Base-by-base conservation (phyloP, 2,329 filamentous ascomycete genomes). In the Xylariaceae sp. region DNA sequence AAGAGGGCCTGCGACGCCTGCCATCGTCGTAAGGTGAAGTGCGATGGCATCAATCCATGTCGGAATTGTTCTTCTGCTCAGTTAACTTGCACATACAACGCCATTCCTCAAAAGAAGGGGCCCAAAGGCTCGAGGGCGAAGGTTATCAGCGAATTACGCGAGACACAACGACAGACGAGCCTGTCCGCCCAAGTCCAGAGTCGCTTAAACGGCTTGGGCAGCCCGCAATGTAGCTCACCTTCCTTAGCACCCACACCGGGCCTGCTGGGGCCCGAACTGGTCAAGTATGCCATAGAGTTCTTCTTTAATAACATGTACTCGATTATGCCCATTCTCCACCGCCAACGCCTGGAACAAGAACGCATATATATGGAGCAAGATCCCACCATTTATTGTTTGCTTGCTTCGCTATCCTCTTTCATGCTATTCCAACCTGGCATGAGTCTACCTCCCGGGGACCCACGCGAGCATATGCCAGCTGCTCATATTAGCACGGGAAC, bases 51-150 rank as follows among this genome's bases (percentile, higher is more conserved):
- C 67, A 84, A 84, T 64, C 85, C 86, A 26, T 90, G 86, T 70
- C 79, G 81, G 57, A 88, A 88, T 71, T 89, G 86, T 71, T 76
- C 78, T 9, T 80, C 84, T 6, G 83, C 86, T 5, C 79, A 83
- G 64, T 75, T 89, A 19, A 76, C 79, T 9, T 89, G 86, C 75
- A 88, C 85, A 32, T 89, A 88, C 76, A 85, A 87, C 72, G 83
- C 85, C 35, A 83, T 88, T 37, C 85, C 85, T 1, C 86, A 87
- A 72, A 89, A 88, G 73, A 89, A 89, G 69, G 86, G 86, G 1
- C 86, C 86, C 43, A 88, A 88, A 71, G 86, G 86, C 60, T 87
- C 84, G 34, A 76, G 85, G 57, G 87, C 87, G 49, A 89, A 88
- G 70, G 85, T 89, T 55, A 87, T 89, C 69, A 88, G 84, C 65